Evolutionary conservation across 768 basidiomycete species (phyloP), one percentile per base, ranked within the genome.

Genomic region (Naganishia vaughanmartiniae): DNA sequence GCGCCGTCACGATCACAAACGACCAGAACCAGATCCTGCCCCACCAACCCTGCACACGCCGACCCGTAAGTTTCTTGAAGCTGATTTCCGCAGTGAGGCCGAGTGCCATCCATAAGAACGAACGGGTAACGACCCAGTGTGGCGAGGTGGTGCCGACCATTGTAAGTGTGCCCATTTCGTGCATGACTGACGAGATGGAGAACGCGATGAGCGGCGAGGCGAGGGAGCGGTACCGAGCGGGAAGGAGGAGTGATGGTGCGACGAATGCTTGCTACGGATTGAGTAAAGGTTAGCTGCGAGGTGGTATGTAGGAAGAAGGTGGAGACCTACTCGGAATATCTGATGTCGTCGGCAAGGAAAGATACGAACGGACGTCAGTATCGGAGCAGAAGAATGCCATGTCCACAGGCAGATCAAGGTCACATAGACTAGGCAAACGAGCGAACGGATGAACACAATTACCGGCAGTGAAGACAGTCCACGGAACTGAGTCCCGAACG

Each of bases 21-120:
- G 48, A 34, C 77, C 76, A 79, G 17, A 66, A 68, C 78, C 80
- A 81, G 6, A 75, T 33, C 71, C 76, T 71, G 0, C 80, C 80
- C 33, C 30, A 31, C 39, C 58, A 54, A 4, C 80, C 80, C 7
- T 70, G 26, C 0, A 81, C 80, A 17, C 73, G 69, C n/a, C 60
- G 56, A 0, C 80, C 80, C 5, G 77, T 79, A 24, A 76, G 15
- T 15, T 72, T 48, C 45, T 74, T 74, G 70, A 76, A 81, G 0
- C 54, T 15, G 17, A 79, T 71, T 70, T 81, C 80, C 1, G 66
- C 30, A 0, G 73, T 70, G 68, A 77, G 74, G 2, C 77, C 79
- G 30, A 77, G 15, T 3, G 75, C 78, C 10, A 71, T 74, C 26
- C 73, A 30, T 28, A 78, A 24, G 76, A 81, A 81, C 56, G 77